A percentile compares a stretch with the other conserved stretches of the same genome.
Conservation (phyloP, 2,329 filamentous ascomycete genomes). For the Cladosporium phlei region DNA sequence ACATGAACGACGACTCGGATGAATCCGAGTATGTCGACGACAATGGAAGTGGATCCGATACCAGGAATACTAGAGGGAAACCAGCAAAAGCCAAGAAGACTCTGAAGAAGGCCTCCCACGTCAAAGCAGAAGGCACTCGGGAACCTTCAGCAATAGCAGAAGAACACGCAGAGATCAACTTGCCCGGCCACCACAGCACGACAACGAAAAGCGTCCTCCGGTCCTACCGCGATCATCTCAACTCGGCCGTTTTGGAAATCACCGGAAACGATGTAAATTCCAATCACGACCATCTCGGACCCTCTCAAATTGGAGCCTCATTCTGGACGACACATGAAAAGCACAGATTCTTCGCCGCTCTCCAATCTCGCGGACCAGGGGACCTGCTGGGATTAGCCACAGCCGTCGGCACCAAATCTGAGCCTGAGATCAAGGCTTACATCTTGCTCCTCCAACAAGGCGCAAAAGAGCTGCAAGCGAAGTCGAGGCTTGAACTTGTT, state of each 20-base stretch:
- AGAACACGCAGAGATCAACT: neutral
- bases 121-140: neutral
- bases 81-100: neutral
- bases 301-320: constrained; percentile 63
- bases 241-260: constrained; percentile 53
- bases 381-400: constrained; percentile 59
- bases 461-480: constrained; percentile 36
- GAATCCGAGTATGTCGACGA: constrained; percentile 1
- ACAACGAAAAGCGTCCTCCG: neutral
- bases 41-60: neutral
- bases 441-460: constrained; percentile 56
- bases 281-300: constrained; percentile 14
- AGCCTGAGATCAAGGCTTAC: constrained; percentile 68
- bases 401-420: constrained; percentile 65
- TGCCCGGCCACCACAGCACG: neutral
- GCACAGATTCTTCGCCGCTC: constrained; percentile 59
- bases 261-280: neutral
- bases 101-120: neutral
- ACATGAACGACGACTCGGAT: constrained; percentile 10
- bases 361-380: constrained; percentile 60
- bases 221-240: constrained; percentile 48
- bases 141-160: neutral
- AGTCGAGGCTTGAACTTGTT: constrained; percentile 36
- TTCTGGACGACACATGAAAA: constrained; percentile 71
- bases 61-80: neutral